These are phyloP conservation scores for Monosporozyma unispora DNA, from an alignment of 805 yeast species.

Conservation along the genomic window DNA sequence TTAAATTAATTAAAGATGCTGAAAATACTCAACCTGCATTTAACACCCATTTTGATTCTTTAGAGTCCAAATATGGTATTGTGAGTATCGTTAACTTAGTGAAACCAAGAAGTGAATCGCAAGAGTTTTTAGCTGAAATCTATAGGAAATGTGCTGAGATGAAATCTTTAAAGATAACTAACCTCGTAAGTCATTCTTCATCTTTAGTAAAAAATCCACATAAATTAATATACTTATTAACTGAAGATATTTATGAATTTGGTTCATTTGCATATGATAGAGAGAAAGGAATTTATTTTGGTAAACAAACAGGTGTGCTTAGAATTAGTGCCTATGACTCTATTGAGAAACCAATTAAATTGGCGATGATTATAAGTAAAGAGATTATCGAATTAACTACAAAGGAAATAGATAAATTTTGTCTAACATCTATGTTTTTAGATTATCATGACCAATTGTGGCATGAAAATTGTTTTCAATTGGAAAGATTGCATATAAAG, in stretches of 20 bases:
- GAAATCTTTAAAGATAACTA: constrained; percentile 29
- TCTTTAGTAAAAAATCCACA: constrained; percentile 32
- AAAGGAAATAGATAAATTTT: constrained; percentile 35
- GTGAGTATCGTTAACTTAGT: constrained; percentile 75
- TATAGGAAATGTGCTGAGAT: constrained; percentile 45
- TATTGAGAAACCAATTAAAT: constrained; percentile 75
- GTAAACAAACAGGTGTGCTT: constrained; percentile 85
- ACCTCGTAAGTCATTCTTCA: constrained; percentile 32
- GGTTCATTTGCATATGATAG: constrained; percentile 78
- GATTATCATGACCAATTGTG: constrained; percentile 69
- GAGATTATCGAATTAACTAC: constrained; percentile 45
- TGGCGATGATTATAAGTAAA: constrained; percentile 59
- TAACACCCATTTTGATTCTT: constrained; percentile 65
- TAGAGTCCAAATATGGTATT: constrained; percentile 71
- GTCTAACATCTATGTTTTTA: constrained; percentile 40
- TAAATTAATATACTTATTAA: constrained; percentile 42
- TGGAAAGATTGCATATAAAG: constrained; percentile 63
- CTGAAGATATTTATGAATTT: constrained; percentile 62
- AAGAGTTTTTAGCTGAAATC: constrained; percentile 55
- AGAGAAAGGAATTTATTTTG: constrained; percentile 45
- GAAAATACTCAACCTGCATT: constrained; percentile 86
- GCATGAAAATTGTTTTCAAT: constrained; percentile 89
- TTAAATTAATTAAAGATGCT: constrained; percentile 63
- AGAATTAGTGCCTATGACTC: constrained; percentile 87
- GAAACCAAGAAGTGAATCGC: constrained; percentile 54